Evolutionary conservation across 805 yeast species (phyloP), one percentile per base, ranked within the genome.

Genomic region (Yarrowia sp.): DNA sequence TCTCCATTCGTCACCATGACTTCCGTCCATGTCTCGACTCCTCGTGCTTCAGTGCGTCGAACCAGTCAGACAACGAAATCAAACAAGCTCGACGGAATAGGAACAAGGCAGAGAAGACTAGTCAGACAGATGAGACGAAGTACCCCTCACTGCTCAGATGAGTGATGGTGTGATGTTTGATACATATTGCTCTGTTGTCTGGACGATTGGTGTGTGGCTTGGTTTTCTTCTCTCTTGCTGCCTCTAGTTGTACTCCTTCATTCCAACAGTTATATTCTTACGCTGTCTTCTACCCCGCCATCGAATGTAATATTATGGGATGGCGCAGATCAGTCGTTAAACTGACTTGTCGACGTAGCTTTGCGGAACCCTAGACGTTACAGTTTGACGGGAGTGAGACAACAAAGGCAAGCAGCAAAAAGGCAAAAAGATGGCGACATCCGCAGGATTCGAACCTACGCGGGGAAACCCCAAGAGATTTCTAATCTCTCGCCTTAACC

Each of bases 401-500:
- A n/a, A n/a, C n/a, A n/a, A n/a, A 7, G 12, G 21, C 22, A 43
- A 17, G 10, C n/a, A 22, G 21, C 1, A 12, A 2, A 9, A 22
- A 12, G 0, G 17, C 3, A 38, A 52, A 54, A 38, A 17, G 4
- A 38, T 54, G 61, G 61, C 61, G 61, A 54, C 61, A 54, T 36
- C 61, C 61, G 61, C 61, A 54, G 61, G 61, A 54, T 54, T 54
- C 61, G 61, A 54, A 54, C 61, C 46, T 54, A 54, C 61, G 61
- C 61, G 61, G 61, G 61, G 61, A 54, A 54, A 54, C 61, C 61
- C 61, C 61, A 54, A 54, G 61, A 54, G 61, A 54, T 54, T 54
- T 54, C 61, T 54, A 54, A 54, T 54, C 61, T 54, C 61, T 54
- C 61, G 61, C 61, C 61, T 54, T 54, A 54, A 54, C 61, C 61